These are phyloP conservation scores for Trichoderma simmonsii DNA, from an alignment of 2,329 filamentous ascomycete genomes.

Conservation along the genomic window DNA sequence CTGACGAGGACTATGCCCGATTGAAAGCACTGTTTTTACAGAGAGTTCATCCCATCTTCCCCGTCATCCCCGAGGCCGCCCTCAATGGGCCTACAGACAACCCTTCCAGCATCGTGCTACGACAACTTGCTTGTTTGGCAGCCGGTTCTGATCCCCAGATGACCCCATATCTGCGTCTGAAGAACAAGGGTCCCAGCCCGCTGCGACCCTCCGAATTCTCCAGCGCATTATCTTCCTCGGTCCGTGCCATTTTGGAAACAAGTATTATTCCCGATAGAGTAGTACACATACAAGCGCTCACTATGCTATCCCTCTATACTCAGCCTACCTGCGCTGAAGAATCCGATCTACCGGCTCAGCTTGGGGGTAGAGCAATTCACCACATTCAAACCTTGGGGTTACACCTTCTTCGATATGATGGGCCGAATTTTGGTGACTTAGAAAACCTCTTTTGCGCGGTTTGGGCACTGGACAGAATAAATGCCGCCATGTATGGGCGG, in stretches of 20 bases:
- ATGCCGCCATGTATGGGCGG: constrained; percentile 57
- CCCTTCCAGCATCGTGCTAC: constrained; percentile 43
- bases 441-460: constrained; percentile 55
- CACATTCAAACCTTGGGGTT: constrained; percentile 55
- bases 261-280: constrained; percentile 54
- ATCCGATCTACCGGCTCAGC: constrained; percentile 51
- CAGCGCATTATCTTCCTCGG: constrained; percentile 45
- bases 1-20: constrained; percentile 43
- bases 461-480: constrained; percentile 60
- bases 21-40: constrained; percentile 48
- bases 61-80: constrained; percentile 43
- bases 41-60: constrained; percentile 54
- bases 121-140: constrained; percentile 54
- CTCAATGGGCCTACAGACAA: constrained; percentile 31
- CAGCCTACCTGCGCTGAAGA: constrained; percentile 54
- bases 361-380: constrained; percentile 53
- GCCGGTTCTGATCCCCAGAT: constrained; percentile 50
- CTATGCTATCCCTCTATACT: constrained; percentile 57
- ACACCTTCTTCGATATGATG: constrained; percentile 47
- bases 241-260: constrained; percentile 50
- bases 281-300: constrained; percentile 51
- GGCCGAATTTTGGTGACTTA: constrained; percentile 39
- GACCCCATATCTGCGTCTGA: constrained; percentile 43
- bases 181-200: constrained; percentile 36
- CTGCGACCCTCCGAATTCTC: constrained; percentile 48